Conservation (phyloP, 2,329 filamentous ascomycete species). For the Trichoderma sp. region DNA sequence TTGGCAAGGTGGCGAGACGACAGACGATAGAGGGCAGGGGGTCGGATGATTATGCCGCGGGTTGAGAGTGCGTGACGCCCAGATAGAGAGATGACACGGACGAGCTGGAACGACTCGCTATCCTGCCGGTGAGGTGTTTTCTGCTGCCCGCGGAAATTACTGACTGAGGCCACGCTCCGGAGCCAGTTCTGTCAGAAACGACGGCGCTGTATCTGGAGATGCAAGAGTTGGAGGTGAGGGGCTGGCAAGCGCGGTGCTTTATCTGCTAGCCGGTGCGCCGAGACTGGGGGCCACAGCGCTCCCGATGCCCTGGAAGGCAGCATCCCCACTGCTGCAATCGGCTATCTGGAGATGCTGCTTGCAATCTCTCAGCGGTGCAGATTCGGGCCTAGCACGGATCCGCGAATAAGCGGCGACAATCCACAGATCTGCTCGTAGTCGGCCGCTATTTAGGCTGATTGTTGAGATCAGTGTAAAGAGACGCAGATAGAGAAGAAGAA, state of each 20-base stretch:
- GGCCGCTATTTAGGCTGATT: not conserved
- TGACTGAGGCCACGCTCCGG: not conserved
- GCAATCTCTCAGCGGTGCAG: not conserved
- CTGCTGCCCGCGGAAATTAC: not conserved
- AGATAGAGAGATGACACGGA: not conserved
- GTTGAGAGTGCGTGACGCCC: not conserved
- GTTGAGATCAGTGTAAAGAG: not conserved
- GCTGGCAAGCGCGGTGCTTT: not conserved
- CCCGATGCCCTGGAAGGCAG: not conserved
- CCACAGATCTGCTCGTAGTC: not conserved
- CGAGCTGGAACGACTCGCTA: not conserved
- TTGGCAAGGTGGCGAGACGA: not conserved
- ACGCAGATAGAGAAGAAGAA: not conserved
- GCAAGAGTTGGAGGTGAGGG: not conserved
- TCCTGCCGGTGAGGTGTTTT: not conserved
- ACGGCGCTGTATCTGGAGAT: constrained; percentile 4
- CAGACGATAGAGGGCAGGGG: not conserved
- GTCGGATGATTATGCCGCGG: constrained; percentile 14
- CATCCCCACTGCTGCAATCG: not conserved
- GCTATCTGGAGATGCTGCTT: not conserved
- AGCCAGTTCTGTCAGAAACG: constrained; percentile 8
- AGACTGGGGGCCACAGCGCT: not conserved
- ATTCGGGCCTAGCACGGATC: not conserved
- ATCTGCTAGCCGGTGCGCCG: not conserved
- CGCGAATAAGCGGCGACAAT: constrained; percentile 1